These are phyloP conservation scores for Aureobasidium leucospermi DNA, from an alignment of 2,329 filamentous ascomycete species.

Conservation along the genomic window DNA sequence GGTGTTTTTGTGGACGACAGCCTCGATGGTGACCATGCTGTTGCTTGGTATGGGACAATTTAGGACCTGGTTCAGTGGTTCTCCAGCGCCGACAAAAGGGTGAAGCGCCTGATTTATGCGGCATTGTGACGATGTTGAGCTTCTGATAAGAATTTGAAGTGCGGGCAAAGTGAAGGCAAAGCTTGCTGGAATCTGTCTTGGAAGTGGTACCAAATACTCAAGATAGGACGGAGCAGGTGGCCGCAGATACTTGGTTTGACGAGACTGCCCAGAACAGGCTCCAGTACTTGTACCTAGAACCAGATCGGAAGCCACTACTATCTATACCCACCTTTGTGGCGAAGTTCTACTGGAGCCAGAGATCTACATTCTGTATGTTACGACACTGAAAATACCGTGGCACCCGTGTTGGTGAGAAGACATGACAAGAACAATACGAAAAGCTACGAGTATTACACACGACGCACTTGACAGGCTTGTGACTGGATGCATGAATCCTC, in stretches of 20 bases:
- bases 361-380: too few relatives aligned
- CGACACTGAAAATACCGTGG: too few relatives aligned
- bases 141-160: too few relatives aligned
- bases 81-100: too few relatives aligned
- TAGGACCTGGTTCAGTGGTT: not conserved
- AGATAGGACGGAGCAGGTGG: not conserved
- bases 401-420: too few relatives aligned
- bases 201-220: not conserved
- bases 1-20: not conserved
- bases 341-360: too few relatives aligned
- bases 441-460: too few relatives aligned
- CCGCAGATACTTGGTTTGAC: not conserved
- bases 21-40: conserved; percentile 3
- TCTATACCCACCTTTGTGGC: not conserved
- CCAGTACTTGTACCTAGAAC: not conserved
- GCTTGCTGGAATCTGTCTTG: not conserved
- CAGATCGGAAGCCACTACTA: not conserved
- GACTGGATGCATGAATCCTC: too few relatives aligned
- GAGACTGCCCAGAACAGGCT: not conserved
- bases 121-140: too few relatives aligned
- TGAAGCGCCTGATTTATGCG: not conserved
- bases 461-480: too few relatives aligned
- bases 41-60: not conserved
- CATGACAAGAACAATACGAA: too few relatives aligned
- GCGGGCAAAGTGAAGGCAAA: not conserved